phyloP scores from a whole-genome alignment of 176 grass and related monocot genomes.

The Musa beccarii region DNA sequence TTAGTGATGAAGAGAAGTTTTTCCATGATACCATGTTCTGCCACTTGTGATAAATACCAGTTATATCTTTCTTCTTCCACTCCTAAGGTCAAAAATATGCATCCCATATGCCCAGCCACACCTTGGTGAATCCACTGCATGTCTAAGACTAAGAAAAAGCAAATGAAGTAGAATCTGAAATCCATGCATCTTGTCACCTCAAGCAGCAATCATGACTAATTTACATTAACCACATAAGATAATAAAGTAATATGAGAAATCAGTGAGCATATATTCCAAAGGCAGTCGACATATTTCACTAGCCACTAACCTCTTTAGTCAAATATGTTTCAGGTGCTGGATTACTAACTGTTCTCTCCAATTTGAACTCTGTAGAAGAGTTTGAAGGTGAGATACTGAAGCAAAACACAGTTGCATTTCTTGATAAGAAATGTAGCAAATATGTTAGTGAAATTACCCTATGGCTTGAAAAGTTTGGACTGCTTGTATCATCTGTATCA shows the following conservation, averaged over 20 bases:
- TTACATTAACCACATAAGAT: too few species aligned
- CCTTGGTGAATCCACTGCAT: too few species aligned
- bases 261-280: background rate
- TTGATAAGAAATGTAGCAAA: background rate
- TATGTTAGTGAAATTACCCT: slow-evolving; percentile 31
- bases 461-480: slow-evolving; percentile 24
- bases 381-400: slow-evolving; percentile 9
- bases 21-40: slow-evolving; percentile 57
- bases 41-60: slow-evolving; percentile 98
- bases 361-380: slow-evolving; percentile 37
- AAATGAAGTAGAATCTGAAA: too few species aligned
- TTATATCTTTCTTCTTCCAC: slow-evolving; percentile 97
- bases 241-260: too few species aligned
- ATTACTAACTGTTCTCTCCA: slow-evolving; percentile 45
- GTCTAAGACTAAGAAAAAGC: too few species aligned
- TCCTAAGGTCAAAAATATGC: slow-evolving; percentile 89
- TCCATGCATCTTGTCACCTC: too few species aligned
- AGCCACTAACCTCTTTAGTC: slow-evolving; percentile 60
- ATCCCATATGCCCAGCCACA: slow-evolving; percentile 97
- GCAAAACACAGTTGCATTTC: background rate
- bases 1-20: background rate
- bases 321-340: slow-evolving; percentile 66
- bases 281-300: background rate
- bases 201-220: too few species aligned
- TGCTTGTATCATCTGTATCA: slow-evolving; percentile 44